Evolutionary conservation across 2,329 filamentous ascomycete genomes (phyloP), one percentile per base, ranked within the genome.

Genomic region (Hymenoscyphus scutula): DNA sequence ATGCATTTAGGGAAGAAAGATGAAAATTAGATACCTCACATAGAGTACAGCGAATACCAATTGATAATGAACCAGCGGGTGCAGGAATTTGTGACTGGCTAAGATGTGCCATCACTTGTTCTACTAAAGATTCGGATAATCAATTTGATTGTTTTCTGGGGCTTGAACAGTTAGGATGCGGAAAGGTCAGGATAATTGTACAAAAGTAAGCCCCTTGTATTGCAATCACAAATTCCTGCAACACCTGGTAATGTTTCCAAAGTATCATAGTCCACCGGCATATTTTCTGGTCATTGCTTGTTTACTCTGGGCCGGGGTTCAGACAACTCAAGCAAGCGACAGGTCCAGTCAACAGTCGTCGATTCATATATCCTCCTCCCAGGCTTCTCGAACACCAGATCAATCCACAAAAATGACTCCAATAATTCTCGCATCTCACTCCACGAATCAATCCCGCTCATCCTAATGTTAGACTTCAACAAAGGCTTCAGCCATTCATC

Each of bases 1-100:
- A 23, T 13, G 19, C 11, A 11, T 48, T 48, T 19, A 8, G 17
- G 37, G 23, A 23, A 17, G 11, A 17, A 19, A 10, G 13, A 27
- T 29, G 4, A 27, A 32, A 58, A 45, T 17, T 58, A 58, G 56
- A 51, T 58, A 58, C 56, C 56, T 58, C 29, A 27, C 8, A 32
- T 58, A 30, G 37, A 58, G n/a, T 57, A 41, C 19, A 38, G 55
- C 55, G 55, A n/a, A 38, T 57, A 32, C 23, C 34, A 41, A 57
- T 4, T 5, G 25, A 25, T 2, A 11, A 25, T 15, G 19, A 41
- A n/a, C 13, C 13, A 41, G 17, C 17, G 13, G 38, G 3, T 41
- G 17, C 27, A 29, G 27, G 27, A 29, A 29, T 29, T 29, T 6
- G 27, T 29, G 27, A 29, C 27, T 29, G 27, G 6, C 15, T 19